A percentile compares a stretch with the other conserved stretches of the same genome.
Conservation (phyloP, 1,284 basidiomycete genomes). For the Paramarasmius palmivorus region DNA sequence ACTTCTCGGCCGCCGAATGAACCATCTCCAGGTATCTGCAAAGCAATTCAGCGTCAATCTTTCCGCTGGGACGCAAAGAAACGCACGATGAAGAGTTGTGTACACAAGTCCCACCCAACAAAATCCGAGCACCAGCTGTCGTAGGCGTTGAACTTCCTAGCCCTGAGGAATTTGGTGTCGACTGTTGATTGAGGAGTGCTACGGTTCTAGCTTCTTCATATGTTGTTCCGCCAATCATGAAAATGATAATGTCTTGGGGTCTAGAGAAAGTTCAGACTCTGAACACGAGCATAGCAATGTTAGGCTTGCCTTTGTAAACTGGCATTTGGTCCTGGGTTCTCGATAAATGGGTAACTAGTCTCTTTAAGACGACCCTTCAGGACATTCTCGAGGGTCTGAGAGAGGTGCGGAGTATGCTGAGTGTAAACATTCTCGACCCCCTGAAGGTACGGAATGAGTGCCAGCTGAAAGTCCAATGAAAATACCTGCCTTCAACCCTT, state of each 20-base stretch:
- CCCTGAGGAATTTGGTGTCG: conserved; percentile 41
- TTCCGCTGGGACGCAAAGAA: conserved; percentile 5
- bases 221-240: conserved; percentile 92
- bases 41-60: conserved; percentile 11
- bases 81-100: conserved; percentile 88
- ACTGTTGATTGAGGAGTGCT: conserved; percentile 83
- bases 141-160: conserved; percentile 53
- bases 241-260: conserved; percentile 92
- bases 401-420: conserved; percentile 93
- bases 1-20: conserved; percentile 57
- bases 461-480: conserved; percentile 1
- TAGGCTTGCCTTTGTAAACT: conserved; percentile 60
- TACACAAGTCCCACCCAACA: conserved; percentile 90
- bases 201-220: conserved; percentile 90
- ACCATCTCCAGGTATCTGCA: conserved; percentile 76
- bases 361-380: conserved; percentile 88
- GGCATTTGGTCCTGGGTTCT: conserved; percentile 66
- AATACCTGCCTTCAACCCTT: conserved; percentile 81
- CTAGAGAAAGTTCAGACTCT: conserved; percentile 37
- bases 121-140: conserved; percentile 65
- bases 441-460: conserved; percentile 34
- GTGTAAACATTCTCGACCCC: conserved; percentile 99
- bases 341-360: conserved; percentile 88
- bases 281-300: not conserved
- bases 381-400: conserved; percentile 89